phyloP scores from a whole-genome alignment of 495 filamentous ascomycete genomes.

The Aspergillus cristatus region DNA sequence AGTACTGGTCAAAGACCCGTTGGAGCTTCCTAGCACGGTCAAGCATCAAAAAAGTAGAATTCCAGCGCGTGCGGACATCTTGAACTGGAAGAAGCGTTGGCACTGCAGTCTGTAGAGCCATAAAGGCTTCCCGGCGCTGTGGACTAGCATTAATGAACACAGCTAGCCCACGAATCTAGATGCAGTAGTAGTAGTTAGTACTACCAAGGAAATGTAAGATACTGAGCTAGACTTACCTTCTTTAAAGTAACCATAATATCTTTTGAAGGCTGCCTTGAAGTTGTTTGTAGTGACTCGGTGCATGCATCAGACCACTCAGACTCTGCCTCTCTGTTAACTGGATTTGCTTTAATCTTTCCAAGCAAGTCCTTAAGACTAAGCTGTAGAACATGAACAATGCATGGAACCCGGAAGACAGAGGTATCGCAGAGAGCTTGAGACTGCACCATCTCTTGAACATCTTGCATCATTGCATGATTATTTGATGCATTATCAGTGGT shows the following conservation, averaged over 20 bases:
- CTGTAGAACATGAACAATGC: conserved; percentile 12
- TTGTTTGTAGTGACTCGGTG: neutral
- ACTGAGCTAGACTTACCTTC: too few species aligned
- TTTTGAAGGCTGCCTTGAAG: neutral
- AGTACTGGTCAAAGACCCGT: conserved; percentile 10
- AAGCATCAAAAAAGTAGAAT: conserved; percentile 9
- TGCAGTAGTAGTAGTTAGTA: conserved; percentile 2
- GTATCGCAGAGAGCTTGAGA: neutral
- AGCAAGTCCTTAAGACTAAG: conserved; percentile 13
- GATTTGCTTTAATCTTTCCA: conserved; percentile 7
- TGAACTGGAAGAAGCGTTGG: conserved; percentile 13
- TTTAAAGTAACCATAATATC: conserved; percentile 8
- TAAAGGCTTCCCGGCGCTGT: conserved; percentile 6
- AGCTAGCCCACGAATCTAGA: too few species aligned
- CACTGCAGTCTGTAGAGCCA: conserved; percentile 3
- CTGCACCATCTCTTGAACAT: conserved; percentile 5
- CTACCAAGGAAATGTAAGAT: neutral
- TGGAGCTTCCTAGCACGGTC: conserved; percentile 6
- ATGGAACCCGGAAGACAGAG: conserved; percentile 3
- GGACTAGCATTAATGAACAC: conserved; percentile 12
- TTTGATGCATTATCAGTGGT: conserved; percentile 16
- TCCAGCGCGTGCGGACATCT: conserved; percentile 6
- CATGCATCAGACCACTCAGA: conserved; percentile 6
- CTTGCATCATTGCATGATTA: conserved; percentile 8
- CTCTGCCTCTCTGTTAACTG: conserved; percentile 4